These are phyloP conservation scores for Lasiodiplodia hormozganensis DNA, from an alignment of 2,329 filamentous ascomycete genomes.

Conservation along the genomic window DNA sequence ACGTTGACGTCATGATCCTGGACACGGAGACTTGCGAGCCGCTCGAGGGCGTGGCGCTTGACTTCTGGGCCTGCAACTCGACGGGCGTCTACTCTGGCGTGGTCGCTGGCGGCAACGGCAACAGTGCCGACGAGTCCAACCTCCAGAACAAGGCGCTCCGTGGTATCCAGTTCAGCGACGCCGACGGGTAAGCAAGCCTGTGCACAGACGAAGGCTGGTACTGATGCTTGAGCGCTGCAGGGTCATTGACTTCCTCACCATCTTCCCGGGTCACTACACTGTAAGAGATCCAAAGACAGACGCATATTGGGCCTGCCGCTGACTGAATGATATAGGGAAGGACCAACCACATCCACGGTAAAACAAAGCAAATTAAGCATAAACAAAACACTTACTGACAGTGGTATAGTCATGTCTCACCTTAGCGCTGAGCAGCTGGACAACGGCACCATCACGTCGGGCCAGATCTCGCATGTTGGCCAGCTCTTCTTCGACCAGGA, in stretches of 20 bases:
- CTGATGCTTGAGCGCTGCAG: background rate
- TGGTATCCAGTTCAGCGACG: slow-evolving; percentile 56
- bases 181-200: slow-evolving; percentile 43
- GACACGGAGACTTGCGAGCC: slow-evolving; percentile 62
- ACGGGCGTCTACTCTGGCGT: slow-evolving; percentile 54
- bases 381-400: background rate
- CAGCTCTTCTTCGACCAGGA: slow-evolving; percentile 70
- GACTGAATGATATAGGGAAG: slow-evolving; percentile 33
- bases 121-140: slow-evolving; percentile 42
- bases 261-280: slow-evolving; percentile 48
- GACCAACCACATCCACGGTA: slow-evolving; percentile 47
- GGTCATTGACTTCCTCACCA: slow-evolving; percentile 38
- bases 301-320: background rate
- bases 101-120: slow-evolving; percentile 51
- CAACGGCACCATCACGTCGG: slow-evolving; percentile 60
- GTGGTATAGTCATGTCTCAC: slow-evolving; percentile 33
- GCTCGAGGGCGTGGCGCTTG: slow-evolving; percentile 56
- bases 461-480: slow-evolving; percentile 59
- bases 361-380: too few relatives aligned
- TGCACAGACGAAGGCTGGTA: too few relatives aligned
- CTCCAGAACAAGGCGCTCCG: slow-evolving; percentile 52
- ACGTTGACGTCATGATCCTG: slow-evolving; percentile 58
- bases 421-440: slow-evolving; percentile 31
- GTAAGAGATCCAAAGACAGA: background rate
- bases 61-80: slow-evolving; percentile 58